A percentile compares a stretch with the other conserved stretches of the same genome.
These are phyloP conservation scores for Groenewaldozyma sp. DNA, from an alignment of 1,139 yeast species.

Conservation along the genomic window DNA sequence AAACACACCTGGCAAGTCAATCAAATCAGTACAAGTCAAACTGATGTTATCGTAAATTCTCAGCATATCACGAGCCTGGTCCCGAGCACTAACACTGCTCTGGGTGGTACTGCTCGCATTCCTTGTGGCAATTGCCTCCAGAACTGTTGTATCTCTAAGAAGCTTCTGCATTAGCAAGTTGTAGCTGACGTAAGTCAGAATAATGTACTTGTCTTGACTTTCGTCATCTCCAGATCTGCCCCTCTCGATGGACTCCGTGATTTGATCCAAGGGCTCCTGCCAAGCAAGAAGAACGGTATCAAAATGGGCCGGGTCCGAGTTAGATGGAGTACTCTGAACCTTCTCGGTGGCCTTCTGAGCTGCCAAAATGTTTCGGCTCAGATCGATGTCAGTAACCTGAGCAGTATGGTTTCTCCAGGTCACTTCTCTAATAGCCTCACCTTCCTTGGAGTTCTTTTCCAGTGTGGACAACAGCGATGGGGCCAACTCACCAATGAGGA, in stretches of 20 bases:
- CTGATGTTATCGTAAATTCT: constrained; percentile 44
- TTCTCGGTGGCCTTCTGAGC: constrained; percentile 24
- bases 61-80: constrained; percentile 37
- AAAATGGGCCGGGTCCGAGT: constrained; percentile 31
- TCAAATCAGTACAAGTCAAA: constrained; percentile 44
- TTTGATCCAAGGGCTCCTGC: constrained; percentile 48
- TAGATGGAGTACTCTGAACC: constrained; percentile 15
- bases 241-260: constrained; percentile 41
- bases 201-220: constrained; percentile 64
- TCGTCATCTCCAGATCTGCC: constrained; percentile 36
- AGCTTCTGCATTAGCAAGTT: constrained; percentile 56
- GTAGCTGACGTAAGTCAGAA: constrained; percentile 67
- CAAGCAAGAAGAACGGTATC: constrained; percentile 43
- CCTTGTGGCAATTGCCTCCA: constrained; percentile 19
- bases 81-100: constrained; percentile 25
- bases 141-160: constrained; percentile 55
- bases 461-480: constrained; percentile 9
- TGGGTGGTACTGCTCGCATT: constrained; percentile 16
- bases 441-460: constrained; percentile 16
- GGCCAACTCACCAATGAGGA: constrained; percentile 14
- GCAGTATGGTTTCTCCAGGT: constrained; percentile 76
- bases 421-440: constrained; percentile 31
- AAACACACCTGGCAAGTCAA: constrained; percentile 84
- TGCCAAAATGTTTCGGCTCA: constrained; percentile 46
- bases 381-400: constrained; percentile 55